Conservation (phyloP, 2,329 filamentous ascomycete species). For the Trichoderma sp. region DNA sequence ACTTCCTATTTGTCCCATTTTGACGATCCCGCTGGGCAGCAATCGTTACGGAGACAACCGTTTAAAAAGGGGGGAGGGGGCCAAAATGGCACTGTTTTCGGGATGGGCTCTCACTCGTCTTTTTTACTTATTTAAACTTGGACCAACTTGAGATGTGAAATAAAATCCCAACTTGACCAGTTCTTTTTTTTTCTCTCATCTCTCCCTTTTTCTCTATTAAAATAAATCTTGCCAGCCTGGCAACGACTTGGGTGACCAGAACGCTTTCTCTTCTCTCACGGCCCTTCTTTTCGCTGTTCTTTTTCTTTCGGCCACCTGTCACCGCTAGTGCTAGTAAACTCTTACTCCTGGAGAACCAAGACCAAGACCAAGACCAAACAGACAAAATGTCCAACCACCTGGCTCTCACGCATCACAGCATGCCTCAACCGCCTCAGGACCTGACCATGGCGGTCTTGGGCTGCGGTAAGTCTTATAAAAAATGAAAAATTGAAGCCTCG, state of each 20-base stretch:
- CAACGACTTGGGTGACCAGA: neutral
- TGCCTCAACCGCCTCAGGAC: conserved; percentile 38
- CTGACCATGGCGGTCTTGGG: conserved; percentile 79
- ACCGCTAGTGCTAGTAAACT: conserved; percentile 8
- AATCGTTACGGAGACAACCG: conserved; percentile 4
- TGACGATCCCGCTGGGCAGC: conserved; percentile 17
- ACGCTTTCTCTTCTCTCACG: neutral
- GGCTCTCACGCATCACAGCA: conserved; percentile 34
- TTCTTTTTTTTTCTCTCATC: neutral
- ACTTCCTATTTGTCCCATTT: neutral
- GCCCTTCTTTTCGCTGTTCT: neutral
- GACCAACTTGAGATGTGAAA: conserved; percentile 7
- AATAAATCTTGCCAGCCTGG: neutral
- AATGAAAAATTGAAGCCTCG: neutral
- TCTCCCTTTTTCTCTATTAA: neutral
- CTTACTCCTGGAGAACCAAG: neutral
- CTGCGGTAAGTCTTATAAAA: conserved; percentile 60
- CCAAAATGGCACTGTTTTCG: neutral
- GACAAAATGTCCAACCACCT: conserved; percentile 29
- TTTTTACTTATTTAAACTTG: conserved; percentile 11
- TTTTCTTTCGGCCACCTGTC: conserved; percentile 3
- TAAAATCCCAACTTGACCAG: neutral
- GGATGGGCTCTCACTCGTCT: neutral
- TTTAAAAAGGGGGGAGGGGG: conserved; percentile 1
- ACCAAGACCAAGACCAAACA: neutral